Base-by-base conservation (phyloP, 108 stramenopile species). In the Skeletonema costatum region DNA sequence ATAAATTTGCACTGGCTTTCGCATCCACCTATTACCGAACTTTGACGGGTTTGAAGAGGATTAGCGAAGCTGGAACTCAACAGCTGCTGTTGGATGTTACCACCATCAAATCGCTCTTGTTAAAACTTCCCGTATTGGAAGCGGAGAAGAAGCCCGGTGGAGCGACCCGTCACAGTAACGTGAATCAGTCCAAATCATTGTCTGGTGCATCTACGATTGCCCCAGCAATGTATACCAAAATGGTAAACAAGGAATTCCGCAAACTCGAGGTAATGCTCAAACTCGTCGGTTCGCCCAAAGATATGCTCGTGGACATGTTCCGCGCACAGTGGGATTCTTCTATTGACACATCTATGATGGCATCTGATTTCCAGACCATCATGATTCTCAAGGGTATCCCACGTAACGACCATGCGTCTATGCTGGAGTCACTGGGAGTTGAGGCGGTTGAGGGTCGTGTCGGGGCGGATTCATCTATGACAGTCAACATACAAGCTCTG, bases 11-110 rank as follows among this genome's bases (percentile, higher is more conserved):
- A 5, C 78, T 82, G 39, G 64, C 85, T 14, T 98, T 98, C 83
- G 86, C 93, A 16, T 75, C 86, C 6, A 64, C 84, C 0, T 99
- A 87, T 78, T 87, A 94, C 70, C 78, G 90, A 44, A 69, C 84
- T 1, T 51, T 99, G 14, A 80, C 90, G 32, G 85, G 92, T 39
- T 83, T 87, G 41, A 98, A 97, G 71, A 82, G 90, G 13, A 94
- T 99, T 46, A 94, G 91, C 69, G 98, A 99, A 68, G 84, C 86
- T 66, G 98, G 93, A 30, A 94, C 97, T 4, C 98, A 99, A 77
- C 99, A 99, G 63, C 75, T 99, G 9, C 83, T 99, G n/a, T 84
- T 99, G 64, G 99, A 99, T 85, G 93, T 97, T 3, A 97, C 98
- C 84, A 96, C 88, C 72, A 72, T 99, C 29, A 98, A 98, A 84